These are phyloP conservation scores for Cladosporium sp. DNA, from an alignment of 2,329 filamentous ascomycete genomes.

Conservation along the genomic window DNA sequence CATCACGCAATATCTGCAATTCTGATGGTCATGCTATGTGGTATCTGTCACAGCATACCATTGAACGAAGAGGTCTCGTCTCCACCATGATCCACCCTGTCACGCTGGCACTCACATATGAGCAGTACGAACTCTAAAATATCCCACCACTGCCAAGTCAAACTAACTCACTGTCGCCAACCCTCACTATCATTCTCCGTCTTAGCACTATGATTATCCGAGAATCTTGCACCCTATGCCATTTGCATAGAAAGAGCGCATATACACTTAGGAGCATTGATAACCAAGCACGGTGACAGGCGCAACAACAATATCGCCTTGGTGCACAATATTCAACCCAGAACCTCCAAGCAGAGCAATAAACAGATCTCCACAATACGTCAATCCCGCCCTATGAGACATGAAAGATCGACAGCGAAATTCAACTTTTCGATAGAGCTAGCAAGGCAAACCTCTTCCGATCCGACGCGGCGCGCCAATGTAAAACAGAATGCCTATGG, in stretches of 20 bases:
- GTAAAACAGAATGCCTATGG: not conserved
- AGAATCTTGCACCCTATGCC: not conserved
- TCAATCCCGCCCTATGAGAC: not conserved
- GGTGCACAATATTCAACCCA: too few species aligned
- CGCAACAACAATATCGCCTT: not conserved
- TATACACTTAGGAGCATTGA: not conserved
- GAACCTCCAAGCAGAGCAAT: too few species aligned
- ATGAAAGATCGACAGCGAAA: not conserved
- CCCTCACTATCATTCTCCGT: not conserved
- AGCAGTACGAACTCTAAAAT: not conserved
- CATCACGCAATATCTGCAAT: not conserved
- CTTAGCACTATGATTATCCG: not conserved
- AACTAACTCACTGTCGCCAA: not conserved
- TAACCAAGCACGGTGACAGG: not conserved
- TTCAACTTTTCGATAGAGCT: not conserved
- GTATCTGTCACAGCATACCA: not conserved
- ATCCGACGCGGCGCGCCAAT: conserved; percentile 12
- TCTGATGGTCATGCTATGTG: not conserved
- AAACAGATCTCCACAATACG: not conserved
- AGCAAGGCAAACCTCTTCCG: conserved; percentile 8
- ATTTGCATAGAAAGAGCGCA: not conserved
- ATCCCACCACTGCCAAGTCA: not conserved
- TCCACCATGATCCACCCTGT: not conserved
- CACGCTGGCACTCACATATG: not conserved
- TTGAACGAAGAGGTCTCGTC: not conserved